Conservation (phyloP, 495 filamentous ascomycete genomes). For the Xylona heveae region DNA sequence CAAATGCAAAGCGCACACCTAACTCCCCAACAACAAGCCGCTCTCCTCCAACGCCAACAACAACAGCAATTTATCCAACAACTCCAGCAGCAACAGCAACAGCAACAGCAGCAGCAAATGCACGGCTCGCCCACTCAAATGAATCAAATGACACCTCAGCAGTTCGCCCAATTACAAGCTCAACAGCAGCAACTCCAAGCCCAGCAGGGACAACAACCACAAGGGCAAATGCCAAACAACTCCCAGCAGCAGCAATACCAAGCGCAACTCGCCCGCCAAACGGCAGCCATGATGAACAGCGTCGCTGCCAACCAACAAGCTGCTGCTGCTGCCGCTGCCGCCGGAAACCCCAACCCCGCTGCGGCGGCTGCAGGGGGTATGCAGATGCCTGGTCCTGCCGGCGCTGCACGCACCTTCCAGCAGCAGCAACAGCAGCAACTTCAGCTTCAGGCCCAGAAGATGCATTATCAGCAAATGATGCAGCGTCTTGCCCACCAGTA, state of each 20-base stretch:
- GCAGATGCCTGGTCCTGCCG: neutral
- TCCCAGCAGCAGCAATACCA: conserved; percentile 2
- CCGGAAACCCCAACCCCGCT: neutral
- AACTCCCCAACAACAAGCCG: conserved; percentile 17
- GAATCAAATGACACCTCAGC: conserved; percentile 22
- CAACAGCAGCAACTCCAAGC: conserved; percentile 19
- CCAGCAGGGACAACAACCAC: conserved; percentile 15
- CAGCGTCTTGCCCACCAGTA: neutral
- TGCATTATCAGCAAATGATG: conserved; percentile 1
- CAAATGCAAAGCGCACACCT: conserved; percentile 20
- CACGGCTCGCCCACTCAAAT: conserved; percentile 23
- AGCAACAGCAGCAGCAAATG: conserved; percentile 12
- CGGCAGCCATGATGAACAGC: neutral
- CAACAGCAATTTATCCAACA: conserved; percentile 14
- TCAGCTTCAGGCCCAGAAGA: conserved; percentile 1
- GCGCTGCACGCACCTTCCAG: too few species aligned
- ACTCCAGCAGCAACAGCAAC: conserved; percentile 19
- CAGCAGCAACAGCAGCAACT: neutral
- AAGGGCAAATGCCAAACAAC: conserved; percentile 8
- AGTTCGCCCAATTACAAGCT: conserved; percentile 23
- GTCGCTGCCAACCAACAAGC: too few species aligned
- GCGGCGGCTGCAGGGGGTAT: conserved; percentile 1
- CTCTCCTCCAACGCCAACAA: conserved; percentile 15
- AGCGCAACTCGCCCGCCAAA: conserved; percentile 2
- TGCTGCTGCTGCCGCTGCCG: too few species aligned